Evolutionary conservation across 805 yeast species (phyloP).

Genomic region (Wickerhamomyces alni): DNA sequence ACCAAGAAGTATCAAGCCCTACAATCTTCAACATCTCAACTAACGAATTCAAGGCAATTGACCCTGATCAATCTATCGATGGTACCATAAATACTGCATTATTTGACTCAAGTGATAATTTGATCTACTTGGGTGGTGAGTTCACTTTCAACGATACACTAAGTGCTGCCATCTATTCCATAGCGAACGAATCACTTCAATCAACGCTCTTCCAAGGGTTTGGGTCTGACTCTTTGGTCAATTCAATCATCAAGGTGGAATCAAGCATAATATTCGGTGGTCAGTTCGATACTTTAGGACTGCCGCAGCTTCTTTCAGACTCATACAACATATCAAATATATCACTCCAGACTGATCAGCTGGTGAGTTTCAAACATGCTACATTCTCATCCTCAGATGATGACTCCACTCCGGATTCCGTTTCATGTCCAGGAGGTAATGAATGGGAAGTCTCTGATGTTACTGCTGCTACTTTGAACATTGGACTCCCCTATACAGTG

Average conservation of each 20-base stretch:
- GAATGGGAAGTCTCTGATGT: conserved; percentile 49
- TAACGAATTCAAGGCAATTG: conserved; percentile 21
- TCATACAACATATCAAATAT: conserved; percentile 34
- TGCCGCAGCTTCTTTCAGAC: conserved; percentile 19
- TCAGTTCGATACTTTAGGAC: conserved; percentile 42
- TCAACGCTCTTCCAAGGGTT: conserved; percentile 75
- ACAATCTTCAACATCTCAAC: conserved; percentile 27
- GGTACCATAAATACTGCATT: conserved; percentile 41
- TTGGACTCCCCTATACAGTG: conserved; percentile 47
- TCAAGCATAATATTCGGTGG: conserved; percentile 77
- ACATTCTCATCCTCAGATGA: conserved; percentile 39
- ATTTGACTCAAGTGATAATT: conserved; percentile 39
- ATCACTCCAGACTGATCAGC: conserved; percentile 50
- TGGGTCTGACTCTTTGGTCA: conserved; percentile 48
- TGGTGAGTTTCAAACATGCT: conserved; percentile 54
- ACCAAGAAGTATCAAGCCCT: conserved; percentile 24
- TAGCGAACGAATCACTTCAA: conserved; percentile 31
- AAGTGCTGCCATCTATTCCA: conserved; percentile 64
- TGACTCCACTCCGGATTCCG: conserved; percentile 20
- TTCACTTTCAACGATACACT: conserved; percentile 46
- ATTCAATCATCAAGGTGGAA: conserved; percentile 51
- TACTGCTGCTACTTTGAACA: conserved; percentile 60
- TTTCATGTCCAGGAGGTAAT: conserved; percentile 48
- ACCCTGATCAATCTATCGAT: conserved; percentile 14
- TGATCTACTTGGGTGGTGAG: conserved; percentile 78